phyloP scores from a whole-genome alignment of 441 rosid genomes.

The Brassica hybrid region DNA sequence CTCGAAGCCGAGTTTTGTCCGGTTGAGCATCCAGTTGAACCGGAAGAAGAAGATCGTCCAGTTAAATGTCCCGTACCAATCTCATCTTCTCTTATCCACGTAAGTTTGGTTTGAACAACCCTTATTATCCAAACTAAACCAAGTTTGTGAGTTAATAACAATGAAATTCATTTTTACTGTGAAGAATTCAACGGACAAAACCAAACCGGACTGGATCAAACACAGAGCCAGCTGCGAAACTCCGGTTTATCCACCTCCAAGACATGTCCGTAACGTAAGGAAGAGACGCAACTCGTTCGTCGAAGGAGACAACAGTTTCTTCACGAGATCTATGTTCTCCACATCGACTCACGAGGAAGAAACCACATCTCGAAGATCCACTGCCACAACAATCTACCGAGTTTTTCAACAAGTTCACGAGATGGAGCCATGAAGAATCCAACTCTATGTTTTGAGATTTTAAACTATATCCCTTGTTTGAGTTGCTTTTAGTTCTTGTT shows the following conservation, averaged over 20 bases:
- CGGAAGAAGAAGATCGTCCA: conserved; percentile 87
- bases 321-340: conserved; percentile 46
- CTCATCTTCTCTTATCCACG: conserved; percentile 69
- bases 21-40: conserved; percentile 87
- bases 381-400: neutral
- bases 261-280: conserved; percentile 62
- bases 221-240: conserved; percentile 40
- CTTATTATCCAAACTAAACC: neutral
- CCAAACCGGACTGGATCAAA: conserved; percentile 45
- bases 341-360: conserved; percentile 15
- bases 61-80: conserved; percentile 81
- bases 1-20: conserved; percentile 75
- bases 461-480: neutral
- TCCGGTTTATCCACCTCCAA: conserved; percentile 43
- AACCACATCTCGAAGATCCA: neutral
- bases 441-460: neutral
- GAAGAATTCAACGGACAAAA: conserved; percentile 51
- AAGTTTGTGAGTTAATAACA: neutral
- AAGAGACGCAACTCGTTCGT: conserved; percentile 78
- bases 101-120: conserved; percentile 30
- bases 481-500: conserved; percentile 5
- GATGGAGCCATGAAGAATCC: conserved; percentile 45
- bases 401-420: conserved; percentile 27
- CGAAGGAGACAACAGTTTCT: conserved; percentile 50
- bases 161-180: neutral